A percentile compares a stretch with the other conserved stretches of the same genome.
Evolutionary conservation across 495 filamentous ascomycete genomes (phyloP).

Genomic region (Penicillium robsamsonii): DNA sequence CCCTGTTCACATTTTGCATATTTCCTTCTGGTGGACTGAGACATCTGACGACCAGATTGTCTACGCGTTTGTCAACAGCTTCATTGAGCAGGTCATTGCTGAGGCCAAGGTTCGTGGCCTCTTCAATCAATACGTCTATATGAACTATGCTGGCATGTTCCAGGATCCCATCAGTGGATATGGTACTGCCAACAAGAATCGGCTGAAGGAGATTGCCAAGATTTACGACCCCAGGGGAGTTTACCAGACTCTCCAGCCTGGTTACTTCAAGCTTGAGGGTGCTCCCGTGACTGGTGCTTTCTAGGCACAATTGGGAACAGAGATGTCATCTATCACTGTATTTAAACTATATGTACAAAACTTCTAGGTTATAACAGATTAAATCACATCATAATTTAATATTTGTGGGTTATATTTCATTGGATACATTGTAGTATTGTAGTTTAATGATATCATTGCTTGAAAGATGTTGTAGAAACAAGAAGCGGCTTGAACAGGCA

Average conservation of each 20-base stretch:
- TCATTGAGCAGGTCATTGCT: constrained; percentile 21
- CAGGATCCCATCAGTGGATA: constrained; percentile 43
- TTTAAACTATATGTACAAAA: background rate
- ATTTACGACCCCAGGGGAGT: constrained; percentile 39
- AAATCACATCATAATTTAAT: background rate
- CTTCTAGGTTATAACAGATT: background rate
- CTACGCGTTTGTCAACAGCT: constrained; percentile 21
- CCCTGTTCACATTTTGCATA: constrained; percentile 39
- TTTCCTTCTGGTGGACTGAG: constrained; percentile 36
- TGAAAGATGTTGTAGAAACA: too few relatives aligned
- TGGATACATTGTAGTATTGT: background rate
- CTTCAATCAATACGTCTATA: constrained; percentile 55
- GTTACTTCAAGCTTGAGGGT: constrained; percentile 41
- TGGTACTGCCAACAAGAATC: constrained; percentile 30
- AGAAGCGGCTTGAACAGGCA: too few relatives aligned
- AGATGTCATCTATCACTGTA: background rate
- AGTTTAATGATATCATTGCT: too few relatives aligned
- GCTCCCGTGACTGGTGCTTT: constrained; percentile 15
- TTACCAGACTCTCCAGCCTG: constrained; percentile 40
- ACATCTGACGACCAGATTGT: constrained; percentile 31
- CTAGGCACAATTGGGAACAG: background rate
- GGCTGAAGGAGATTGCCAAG: constrained; percentile 31
- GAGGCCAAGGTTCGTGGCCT: constrained; percentile 42
- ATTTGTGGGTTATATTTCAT: background rate
- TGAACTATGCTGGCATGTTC: constrained; percentile 48